Conservation (phyloP, 1,139 yeast genomes). For the Suhomyces panamericanus region DNA sequence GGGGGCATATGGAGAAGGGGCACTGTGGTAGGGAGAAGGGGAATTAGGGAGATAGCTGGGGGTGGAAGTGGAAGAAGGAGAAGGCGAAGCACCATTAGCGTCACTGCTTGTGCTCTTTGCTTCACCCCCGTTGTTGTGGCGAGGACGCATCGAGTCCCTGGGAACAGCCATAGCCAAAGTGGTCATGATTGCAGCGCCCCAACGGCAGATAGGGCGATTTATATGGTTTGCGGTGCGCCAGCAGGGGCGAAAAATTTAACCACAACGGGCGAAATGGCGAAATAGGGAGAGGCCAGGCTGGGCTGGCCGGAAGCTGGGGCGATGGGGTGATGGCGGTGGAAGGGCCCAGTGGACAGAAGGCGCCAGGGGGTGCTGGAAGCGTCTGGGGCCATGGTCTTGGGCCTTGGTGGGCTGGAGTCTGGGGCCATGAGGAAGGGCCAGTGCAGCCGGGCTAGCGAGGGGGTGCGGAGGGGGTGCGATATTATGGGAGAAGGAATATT, state of each 20-base stretch:
- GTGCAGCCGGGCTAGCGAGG: background rate
- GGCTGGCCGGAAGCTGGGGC: background rate
- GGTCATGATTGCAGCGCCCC: constrained; percentile 1
- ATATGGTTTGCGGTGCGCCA: constrained; percentile 4
- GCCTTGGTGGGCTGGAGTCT: too few relatives aligned
- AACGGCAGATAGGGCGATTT: constrained; percentile 1
- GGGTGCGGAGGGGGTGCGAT: background rate
- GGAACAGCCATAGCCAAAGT: constrained; percentile 7
- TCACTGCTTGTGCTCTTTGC: too few relatives aligned
- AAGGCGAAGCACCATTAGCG: too few relatives aligned
- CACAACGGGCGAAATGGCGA: constrained; percentile 3
- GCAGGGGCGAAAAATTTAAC: constrained; percentile 8
- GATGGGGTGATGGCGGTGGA: constrained; percentile 2
- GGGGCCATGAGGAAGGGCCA: too few relatives aligned
- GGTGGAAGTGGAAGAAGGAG: too few relatives aligned
- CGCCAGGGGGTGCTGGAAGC: background rate
- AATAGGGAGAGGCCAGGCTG: background rate
- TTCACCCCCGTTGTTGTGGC: too few relatives aligned
- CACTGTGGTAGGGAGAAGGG: too few relatives aligned
- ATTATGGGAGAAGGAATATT: too few relatives aligned
- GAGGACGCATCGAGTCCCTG: constrained; percentile 1
- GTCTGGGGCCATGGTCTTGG: background rate
- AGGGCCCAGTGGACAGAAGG: too few relatives aligned
- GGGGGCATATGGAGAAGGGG: too few relatives aligned
- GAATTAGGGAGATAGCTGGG: too few relatives aligned